Base-by-base conservation (phyloP, 805 yeast genomes). In the Suhomyces pyralidae region DNA sequence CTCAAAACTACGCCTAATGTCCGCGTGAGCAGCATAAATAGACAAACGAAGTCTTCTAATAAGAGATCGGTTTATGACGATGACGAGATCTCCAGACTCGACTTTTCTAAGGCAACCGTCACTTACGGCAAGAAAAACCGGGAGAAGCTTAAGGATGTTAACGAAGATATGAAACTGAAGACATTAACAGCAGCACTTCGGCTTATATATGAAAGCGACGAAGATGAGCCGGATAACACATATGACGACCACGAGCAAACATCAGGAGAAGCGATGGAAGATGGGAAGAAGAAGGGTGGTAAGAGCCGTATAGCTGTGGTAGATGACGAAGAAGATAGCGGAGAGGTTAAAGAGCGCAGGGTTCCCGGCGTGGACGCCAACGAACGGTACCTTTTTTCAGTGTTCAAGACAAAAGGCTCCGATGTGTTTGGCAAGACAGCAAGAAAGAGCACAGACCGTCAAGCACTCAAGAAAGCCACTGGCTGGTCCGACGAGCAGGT, bases 401-500 rank as follows among this genome's bases (percentile, higher is more conserved):
- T 80, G 7, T 82, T 78, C 63, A 81, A 81, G 56, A 69, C 58
- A 1, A 61, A 76, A 15, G 81, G 84, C 36, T 80, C 80, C 1
- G 67, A 65, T 1, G 51, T 55, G 4, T 67, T 79, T 30, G 79
- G 70, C 7, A 77, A 81, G 53, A 54, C 69, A 0, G 63, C 73
- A 9, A 73, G 97, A 55, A 81, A 82, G 38, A 56, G 84, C 0
- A 69, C 73, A 43, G 68, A 63, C 8, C 74, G 97, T 49, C 68
- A 72, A 30, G 78, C 76, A 24, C 70, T 90, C 63, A 81, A 78
- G 56, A 58, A 65, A 5, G 73, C 75, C 38, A 79, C 85, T 0
- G 74, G 75, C 0, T 90, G 96, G 97, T 76, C 91, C 0, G 92
- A 91, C 67, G 97, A 90, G 62, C 96, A 90, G 65, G 82, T 93